Evolutionary conservation across 768 basidiomycete species (phyloP).

Genomic region (Erythrobasidium yunnanense): DNA sequence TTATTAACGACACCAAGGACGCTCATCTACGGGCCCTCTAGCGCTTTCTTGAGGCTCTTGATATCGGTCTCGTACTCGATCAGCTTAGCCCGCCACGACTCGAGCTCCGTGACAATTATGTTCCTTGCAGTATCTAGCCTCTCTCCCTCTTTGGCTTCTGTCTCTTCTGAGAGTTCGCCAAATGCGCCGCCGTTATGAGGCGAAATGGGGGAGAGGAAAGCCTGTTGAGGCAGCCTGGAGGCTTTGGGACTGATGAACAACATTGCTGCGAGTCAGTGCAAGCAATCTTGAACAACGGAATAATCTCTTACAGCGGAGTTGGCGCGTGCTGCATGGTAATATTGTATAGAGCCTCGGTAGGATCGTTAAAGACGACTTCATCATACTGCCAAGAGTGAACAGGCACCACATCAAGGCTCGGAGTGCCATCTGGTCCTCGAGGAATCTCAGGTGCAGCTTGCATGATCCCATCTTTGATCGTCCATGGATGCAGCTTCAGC

Average conservation of each 20-base stretch:
- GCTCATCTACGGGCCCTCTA: conserved; percentile 45
- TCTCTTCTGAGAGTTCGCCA: conserved; percentile 70
- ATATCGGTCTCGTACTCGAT: conserved; percentile 51
- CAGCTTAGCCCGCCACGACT: conserved; percentile 56
- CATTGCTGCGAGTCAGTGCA: conserved; percentile 43
- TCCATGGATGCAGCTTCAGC: conserved; percentile 88
- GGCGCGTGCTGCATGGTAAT: conserved; percentile 72
- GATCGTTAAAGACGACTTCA: conserved; percentile 92
- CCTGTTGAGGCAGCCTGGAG: conserved; percentile 46
- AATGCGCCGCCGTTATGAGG: conserved; percentile 48
- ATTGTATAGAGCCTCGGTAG: conserved; percentile 72
- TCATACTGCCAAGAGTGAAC: conserved; percentile 99
- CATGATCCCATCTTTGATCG: conserved; percentile 30
- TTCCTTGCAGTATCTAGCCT: conserved; percentile 66
- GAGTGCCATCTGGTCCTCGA: not conserved
- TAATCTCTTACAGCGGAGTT: conserved; percentile 54
- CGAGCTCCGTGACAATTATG: conserved; percentile 61
- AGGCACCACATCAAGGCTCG: conserved; percentile 25
- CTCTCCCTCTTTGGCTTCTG: conserved; percentile 79
- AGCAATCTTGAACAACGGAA: conserved; percentile 8
- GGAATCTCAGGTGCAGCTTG: conserved; percentile 2
- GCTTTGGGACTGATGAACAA: conserved; percentile 58
- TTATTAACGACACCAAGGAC: no score
- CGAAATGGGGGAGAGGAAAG: conserved; percentile 34
- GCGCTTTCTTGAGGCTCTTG: conserved; percentile 52